Conservation (phyloP, 441 rosid species). For the Pelargonium myrrhifolium region DNA sequence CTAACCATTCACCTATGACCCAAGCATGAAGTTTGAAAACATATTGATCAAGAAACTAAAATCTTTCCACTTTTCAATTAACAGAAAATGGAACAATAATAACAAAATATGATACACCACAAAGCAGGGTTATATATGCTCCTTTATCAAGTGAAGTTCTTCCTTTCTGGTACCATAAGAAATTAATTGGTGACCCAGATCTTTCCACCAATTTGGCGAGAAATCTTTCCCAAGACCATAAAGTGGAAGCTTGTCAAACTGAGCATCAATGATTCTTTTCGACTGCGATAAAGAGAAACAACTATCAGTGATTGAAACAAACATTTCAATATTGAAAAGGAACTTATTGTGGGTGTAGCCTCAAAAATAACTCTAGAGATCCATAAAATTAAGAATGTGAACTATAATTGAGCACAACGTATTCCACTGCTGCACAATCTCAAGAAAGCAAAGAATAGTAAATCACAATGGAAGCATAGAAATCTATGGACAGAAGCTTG, state of each 20-base stretch:
- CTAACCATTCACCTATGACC: neutral
- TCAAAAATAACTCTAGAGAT: too few species aligned
- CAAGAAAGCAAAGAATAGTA: too few species aligned
- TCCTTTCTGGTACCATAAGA: slow-evolving; percentile 26
- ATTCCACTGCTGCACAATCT: too few species aligned
- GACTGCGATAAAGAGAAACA: slow-evolving; percentile 22
- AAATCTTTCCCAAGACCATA: slow-evolving; percentile 47
- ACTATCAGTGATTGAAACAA: slow-evolving; percentile 12
- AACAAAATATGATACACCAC: neutral
- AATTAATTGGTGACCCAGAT: slow-evolving; percentile 35
- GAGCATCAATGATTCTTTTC: slow-evolving; percentile 34
- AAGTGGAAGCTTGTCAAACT: slow-evolving; percentile 44
- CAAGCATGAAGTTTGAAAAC: neutral
- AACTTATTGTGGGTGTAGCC: too few species aligned
- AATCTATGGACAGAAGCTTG: too few species aligned
- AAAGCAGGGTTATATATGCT: neutral
- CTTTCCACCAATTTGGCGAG: slow-evolving; percentile 47
- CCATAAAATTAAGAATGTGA: too few species aligned
- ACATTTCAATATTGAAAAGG: neutral
- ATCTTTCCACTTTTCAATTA: neutral
- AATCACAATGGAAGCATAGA: too few species aligned
- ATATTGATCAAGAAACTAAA: neutral
- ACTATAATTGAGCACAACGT: too few species aligned
- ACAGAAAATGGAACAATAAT: neutral
- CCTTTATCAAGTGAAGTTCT: neutral